phyloP scores from a whole-genome alignment of 2,329 filamentous ascomycete species.

The Epichloe aotearoae region DNA sequence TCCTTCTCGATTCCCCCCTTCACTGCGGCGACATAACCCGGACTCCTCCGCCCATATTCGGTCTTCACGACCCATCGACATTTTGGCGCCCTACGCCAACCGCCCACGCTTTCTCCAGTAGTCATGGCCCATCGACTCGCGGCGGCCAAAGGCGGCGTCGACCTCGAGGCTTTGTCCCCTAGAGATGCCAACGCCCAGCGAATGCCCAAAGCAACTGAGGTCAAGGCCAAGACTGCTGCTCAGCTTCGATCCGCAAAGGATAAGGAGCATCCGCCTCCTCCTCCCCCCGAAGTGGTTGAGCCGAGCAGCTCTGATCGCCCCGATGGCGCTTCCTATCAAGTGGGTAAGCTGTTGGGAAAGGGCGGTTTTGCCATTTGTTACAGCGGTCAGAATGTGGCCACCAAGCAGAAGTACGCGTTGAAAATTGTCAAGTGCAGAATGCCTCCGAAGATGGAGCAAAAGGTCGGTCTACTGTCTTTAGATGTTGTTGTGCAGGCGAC shows the following conservation, averaged over 20 bases:
- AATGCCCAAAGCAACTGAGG: conserved; percentile 32
- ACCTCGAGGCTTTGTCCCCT: conserved; percentile 51
- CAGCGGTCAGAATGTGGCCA: conserved; percentile 52
- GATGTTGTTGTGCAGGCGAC: background rate
- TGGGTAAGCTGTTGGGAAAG: conserved; percentile 63
- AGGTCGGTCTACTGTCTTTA: conserved; percentile 37
- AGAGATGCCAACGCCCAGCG: conserved; percentile 51
- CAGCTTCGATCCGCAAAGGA: conserved; percentile 45
- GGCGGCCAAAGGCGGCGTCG: conserved; percentile 32
- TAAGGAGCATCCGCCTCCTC: conserved; percentile 53
- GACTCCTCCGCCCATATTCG: background rate
- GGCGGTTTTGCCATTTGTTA: conserved; percentile 77
- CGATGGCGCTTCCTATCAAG: conserved; percentile 59
- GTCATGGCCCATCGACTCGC: conserved; percentile 36
- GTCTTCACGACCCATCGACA: background rate
- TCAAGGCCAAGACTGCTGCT: conserved; percentile 38
- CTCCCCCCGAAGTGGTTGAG: conserved; percentile 46
- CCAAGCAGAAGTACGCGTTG: conserved; percentile 56
- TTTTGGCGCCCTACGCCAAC: background rate
- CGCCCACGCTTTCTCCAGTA: conserved; percentile 3
- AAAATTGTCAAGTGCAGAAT: conserved; percentile 78
- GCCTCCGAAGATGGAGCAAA: conserved; percentile 73
- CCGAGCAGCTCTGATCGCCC: conserved; percentile 55
- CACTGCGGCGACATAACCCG: background rate
- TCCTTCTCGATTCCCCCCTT: background rate